A percentile compares a stretch with the other conserved stretches of the same genome.
Conservation (phyloP, 805 yeast genomes). For the Cyberlindnera bimundalis region DNA sequence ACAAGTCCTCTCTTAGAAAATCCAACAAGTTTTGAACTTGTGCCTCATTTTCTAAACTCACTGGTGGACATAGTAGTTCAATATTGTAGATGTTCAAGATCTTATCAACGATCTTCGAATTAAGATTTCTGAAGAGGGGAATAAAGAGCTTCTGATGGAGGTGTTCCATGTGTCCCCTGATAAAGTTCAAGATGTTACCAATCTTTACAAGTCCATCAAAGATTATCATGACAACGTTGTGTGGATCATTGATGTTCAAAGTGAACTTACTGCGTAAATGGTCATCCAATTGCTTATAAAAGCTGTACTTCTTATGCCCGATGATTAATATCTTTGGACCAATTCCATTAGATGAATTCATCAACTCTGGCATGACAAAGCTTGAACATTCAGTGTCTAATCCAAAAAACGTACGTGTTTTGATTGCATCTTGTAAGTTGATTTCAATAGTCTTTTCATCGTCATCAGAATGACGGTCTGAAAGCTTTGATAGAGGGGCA, state of each 20-base stretch:
- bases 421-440: slow-evolving; percentile 18
- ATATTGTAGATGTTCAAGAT: slow-evolving; percentile 18
- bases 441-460: slow-evolving; percentile 28
- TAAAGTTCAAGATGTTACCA: slow-evolving; percentile 28
- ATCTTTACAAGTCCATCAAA: slow-evolving; percentile 30
- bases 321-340: slow-evolving; percentile 23
- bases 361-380: slow-evolving; percentile 22
- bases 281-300: slow-evolving; percentile 20
- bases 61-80: slow-evolving; percentile 26
- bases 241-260: slow-evolving; percentile 16
- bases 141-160: slow-evolving; percentile 18
- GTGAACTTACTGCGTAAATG: slow-evolving; percentile 20
- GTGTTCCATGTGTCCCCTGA: slow-evolving; percentile 14
- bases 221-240: slow-evolving; percentile 21
- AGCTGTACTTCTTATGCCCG: slow-evolving; percentile 23
- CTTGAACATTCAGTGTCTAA: slow-evolving; percentile 7
- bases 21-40: slow-evolving; percentile 23
- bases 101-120: slow-evolving; percentile 18
- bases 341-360: background rate
- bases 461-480: too few species aligned
- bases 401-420: slow-evolving; percentile 5
- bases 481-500: background rate
- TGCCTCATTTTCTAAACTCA: slow-evolving; percentile 18
- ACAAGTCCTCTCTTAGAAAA: slow-evolving; percentile 19
- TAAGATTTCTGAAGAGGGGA: slow-evolving; percentile 27